phyloP scores from a whole-genome alignment of 257 asterid species.

The Anisodus tanguticus region DNA sequence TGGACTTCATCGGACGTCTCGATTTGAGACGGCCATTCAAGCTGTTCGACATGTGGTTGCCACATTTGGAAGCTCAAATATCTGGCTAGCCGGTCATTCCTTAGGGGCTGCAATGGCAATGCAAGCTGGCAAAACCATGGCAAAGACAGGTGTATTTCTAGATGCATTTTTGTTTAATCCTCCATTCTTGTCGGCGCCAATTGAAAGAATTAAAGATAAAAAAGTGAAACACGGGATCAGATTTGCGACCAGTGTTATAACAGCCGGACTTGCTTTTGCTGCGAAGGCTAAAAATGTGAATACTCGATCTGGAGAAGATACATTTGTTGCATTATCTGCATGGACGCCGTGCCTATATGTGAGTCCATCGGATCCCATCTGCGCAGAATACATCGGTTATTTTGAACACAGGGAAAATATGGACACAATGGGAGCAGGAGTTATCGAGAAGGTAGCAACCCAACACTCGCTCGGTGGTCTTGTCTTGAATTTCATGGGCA shows the following conservation, averaged over 20 bases:
- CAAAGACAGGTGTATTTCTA: conserved; percentile 58
- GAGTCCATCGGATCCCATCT: conserved; percentile 70
- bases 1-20: conserved; percentile 77
- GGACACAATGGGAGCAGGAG: conserved; percentile 81
- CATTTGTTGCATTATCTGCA: conserved; percentile 53
- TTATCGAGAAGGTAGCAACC: conserved; percentile 73
- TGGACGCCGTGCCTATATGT: conserved; percentile 81
- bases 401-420: conserved; percentile 80
- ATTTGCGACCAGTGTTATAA: conserved; percentile 75
- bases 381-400: conserved; percentile 82
- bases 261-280: conserved; percentile 89
- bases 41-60: conserved; percentile 73
- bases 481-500: conserved; percentile 62
- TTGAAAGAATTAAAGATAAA: conserved; percentile 70
- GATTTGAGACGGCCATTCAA: conserved; percentile 74
- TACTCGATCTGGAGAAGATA: conserved; percentile 43
- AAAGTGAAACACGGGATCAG: conserved; percentile 77
- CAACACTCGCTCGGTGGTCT: conserved; percentile 84
- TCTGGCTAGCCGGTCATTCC: conserved; percentile 93
- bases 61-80: conserved; percentile 56
- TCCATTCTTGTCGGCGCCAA: conserved; percentile 86
- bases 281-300: conserved; percentile 53
- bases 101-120: conserved; percentile 87
- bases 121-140: conserved; percentile 83
- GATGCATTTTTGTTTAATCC: conserved; percentile 82